A percentile compares a stretch with the other conserved stretches of the same genome.
These are phyloP conservation scores for Leptographium lundbergii DNA, from an alignment of 2,329 filamentous ascomycete species.

Conservation along the genomic window DNA sequence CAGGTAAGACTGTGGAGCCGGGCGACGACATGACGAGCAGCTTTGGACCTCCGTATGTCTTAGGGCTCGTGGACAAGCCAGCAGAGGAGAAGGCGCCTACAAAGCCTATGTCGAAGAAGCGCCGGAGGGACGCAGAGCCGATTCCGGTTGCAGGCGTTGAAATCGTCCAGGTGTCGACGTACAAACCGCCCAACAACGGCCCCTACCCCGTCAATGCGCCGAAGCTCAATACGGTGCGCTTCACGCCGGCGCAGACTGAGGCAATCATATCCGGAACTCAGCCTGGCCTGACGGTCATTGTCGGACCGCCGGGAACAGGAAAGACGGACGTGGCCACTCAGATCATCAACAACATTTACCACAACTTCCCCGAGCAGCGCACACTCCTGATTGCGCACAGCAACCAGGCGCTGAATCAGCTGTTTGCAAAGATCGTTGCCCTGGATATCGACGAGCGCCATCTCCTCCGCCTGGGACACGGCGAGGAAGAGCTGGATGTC, in stretches of 20 bases:
- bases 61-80: constrained; percentile 51
- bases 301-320: constrained; percentile 90
- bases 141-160: constrained; percentile 49
- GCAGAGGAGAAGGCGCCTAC: constrained; percentile 22
- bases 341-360: constrained; percentile 97
- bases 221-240: constrained; percentile 71
- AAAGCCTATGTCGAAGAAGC: constrained; percentile 65
- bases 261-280: constrained; percentile 91
- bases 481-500: constrained; percentile 84
- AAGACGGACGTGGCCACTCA: constrained; percentile 99
- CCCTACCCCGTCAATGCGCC: constrained; percentile 80
- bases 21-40: constrained; percentile 57
- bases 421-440: constrained; percentile 96
- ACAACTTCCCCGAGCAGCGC: constrained; percentile 88
- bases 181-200: constrained; percentile 76
- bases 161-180: constrained; percentile 73
- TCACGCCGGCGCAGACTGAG: constrained; percentile 83
- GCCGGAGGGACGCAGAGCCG: constrained; percentile 65
- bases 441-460: constrained; percentile 94
- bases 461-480: constrained; percentile 81
- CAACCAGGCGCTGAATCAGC: constrained; percentile 92
- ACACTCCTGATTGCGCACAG: constrained; percentile 91
- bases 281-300: constrained; percentile 83
- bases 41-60: constrained; percentile 77
- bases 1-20: constrained; percentile 76